Conservation (phyloP, 2,329 filamentous ascomycete species). For the Diaporthe ilicicola region DNA sequence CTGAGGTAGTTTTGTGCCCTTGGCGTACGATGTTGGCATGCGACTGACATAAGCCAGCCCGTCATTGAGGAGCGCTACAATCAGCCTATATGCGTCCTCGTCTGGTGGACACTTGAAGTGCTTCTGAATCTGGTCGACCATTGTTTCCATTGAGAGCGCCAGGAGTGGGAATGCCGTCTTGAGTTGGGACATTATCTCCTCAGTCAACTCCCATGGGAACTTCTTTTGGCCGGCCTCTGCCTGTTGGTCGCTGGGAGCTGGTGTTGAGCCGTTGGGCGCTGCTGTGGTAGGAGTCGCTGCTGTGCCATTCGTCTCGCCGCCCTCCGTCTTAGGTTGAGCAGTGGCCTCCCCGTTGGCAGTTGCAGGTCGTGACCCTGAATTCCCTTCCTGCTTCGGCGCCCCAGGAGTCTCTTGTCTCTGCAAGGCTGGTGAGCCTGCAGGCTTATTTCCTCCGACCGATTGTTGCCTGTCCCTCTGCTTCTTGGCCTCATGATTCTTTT, state of each 20-base stretch:
- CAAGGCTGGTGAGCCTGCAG: conserved; percentile 56
- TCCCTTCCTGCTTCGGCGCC: conserved; percentile 44
- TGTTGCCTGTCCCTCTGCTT: conserved; percentile 62
- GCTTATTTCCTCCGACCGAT: conserved; percentile 53
- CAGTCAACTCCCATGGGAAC: conserved; percentile 94
- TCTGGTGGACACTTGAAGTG: conserved; percentile 99
- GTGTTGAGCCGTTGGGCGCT: conserved; percentile 31
- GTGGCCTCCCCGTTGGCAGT: conserved; percentile 58
- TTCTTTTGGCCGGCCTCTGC: conserved; percentile 63
- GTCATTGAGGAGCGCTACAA: conserved; percentile 97
- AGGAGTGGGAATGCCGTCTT: conserved; percentile 97
- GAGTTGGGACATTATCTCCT: conserved; percentile 93
- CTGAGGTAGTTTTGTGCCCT: conserved; percentile 87
- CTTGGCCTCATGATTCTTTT: conserved; percentile 85
- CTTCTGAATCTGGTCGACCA: conserved; percentile 99
- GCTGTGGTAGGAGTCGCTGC: conserved; percentile 30
- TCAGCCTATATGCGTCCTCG: conserved; percentile 95
- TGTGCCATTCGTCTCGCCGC: conserved; percentile 44
- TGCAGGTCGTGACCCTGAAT: conserved; percentile 53
- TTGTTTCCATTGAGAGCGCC: conserved; percentile 98
- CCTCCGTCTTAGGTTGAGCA: conserved; percentile 55
- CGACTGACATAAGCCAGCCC: conserved; percentile 91
- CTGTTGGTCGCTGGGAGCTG: conserved; percentile 36
- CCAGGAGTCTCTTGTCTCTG: conserved; percentile 60
- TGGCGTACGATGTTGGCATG: conserved; percentile 85